Percentiles rank a stretch among this genome's conserved stretches.
These are phyloP conservation scores for Fusarium udum DNA, from an alignment of 2,329 filamentous ascomycete species.

Conservation along the genomic window DNA sequence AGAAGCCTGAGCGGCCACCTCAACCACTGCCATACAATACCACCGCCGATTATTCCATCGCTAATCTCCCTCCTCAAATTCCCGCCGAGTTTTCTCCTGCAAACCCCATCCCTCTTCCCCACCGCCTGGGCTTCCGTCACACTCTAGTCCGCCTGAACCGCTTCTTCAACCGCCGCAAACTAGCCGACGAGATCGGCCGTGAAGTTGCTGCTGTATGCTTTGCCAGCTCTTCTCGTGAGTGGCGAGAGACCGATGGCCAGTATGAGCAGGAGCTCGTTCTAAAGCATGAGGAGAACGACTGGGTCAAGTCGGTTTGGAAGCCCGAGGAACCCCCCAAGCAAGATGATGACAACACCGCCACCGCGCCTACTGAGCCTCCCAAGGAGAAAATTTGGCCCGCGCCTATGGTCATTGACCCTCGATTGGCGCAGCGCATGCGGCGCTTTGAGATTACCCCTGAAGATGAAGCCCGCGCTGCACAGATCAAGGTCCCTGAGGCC, in stretches of 20 bases:
- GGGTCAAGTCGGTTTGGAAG: conserved; percentile 82
- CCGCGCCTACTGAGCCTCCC: conserved; percentile 51
- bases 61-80: conserved; percentile 69
- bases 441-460: conserved; percentile 75
- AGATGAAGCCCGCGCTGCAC: conserved; percentile 73
- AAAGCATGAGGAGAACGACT: conserved; percentile 77
- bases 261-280: conserved; percentile 65
- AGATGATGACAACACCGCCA: conserved; percentile 53
- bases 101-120: conserved; percentile 79
- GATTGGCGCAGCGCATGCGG: conserved; percentile 82
- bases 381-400: conserved; percentile 80
- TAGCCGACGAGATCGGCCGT: conserved; percentile 89
- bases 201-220: conserved; percentile 89
- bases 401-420: conserved; percentile 77
- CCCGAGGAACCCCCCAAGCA: conserved; percentile 55
- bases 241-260: conserved; percentile 53
- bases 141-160: conserved; percentile 87
- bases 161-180: conserved; percentile 82
- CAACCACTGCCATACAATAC: conserved; percentile 80
- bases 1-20: conserved; percentile 65
- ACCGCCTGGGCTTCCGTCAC: conserved; percentile 91
- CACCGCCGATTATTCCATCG: conserved; percentile 74
- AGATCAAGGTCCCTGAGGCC: conserved; percentile 71
- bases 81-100: conserved; percentile 79
- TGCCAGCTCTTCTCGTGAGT: conserved; percentile 64